Base-by-base conservation (phyloP, 345 rosid genomes). In the Turritis glabra region DNA sequence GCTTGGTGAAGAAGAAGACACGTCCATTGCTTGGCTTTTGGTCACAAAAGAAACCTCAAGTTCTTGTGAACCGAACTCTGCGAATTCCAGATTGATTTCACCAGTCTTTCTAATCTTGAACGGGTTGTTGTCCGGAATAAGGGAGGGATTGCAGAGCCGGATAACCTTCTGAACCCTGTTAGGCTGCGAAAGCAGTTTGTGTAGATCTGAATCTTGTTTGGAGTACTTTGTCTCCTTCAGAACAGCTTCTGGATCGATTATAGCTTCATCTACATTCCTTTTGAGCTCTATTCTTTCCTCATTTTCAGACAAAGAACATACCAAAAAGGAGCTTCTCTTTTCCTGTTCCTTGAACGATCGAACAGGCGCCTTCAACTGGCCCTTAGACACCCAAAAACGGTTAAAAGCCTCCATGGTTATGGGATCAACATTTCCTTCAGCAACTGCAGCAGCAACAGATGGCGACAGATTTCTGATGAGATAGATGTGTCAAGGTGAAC, bases 381-480 rank as follows among this genome's bases (percentile, higher is more conserved):
- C 10, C 30, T 7, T 51, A 25, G 85, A 72, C 53, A 63, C 77
- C 29, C 80, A 71, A 11, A 58, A 63, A 70, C 32, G 73, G 77
- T 82, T 79, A 62, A 89, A 91, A 60, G 96, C 92, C 78, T 85
- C 82, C 98, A 89, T 85, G 74, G 62, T 82, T 50, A 43, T 57
- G 3, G 97, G 97, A 76, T 93, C 87, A 71, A 90, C 74, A 51
- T 69, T 80, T 62, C 98, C 97, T 74, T 87, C 83, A 8, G 94
- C 98, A 74, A 93, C 82, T 51, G 94, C 96, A 76, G 78, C 50
- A 33, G 89, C 94, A 73, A 88, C 76, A 18, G 94, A 88, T 60
- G 96, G 79, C 23, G 96, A 80, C 41, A 91, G 79, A 35, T 89
- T 89, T 79, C 98, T 93, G 82, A 21, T 70, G 44, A 63, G 57